Conservation (phyloP, 1,139 yeast species). For the Saccharomyces hybrid region DNA sequence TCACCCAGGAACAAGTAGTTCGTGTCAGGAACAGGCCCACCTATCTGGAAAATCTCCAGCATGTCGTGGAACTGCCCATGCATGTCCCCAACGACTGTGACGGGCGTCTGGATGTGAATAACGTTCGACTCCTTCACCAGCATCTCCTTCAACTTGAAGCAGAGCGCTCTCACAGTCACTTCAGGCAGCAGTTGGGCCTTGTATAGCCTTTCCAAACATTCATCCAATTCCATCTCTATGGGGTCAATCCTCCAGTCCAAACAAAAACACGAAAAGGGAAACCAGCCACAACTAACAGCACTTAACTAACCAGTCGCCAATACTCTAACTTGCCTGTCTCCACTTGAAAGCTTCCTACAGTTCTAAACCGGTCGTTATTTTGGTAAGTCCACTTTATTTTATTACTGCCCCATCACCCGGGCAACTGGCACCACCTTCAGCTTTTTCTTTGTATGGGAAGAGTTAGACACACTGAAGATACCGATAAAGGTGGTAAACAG, state of each 20-base stretch:
- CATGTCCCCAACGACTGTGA: slow-evolving; percentile 96
- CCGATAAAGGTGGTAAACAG: background rate
- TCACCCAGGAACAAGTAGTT: slow-evolving; percentile 90
- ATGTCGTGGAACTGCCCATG: slow-evolving; percentile 96
- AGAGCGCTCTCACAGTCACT: slow-evolving; percentile 55
- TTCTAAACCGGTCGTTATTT: background rate
- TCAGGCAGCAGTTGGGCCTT: slow-evolving; percentile 61
- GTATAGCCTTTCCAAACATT: slow-evolving; percentile 58
- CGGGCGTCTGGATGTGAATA: slow-evolving; percentile 74
- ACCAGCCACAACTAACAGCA: background rate
- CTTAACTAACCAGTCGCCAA: background rate
- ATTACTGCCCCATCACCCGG: background rate
- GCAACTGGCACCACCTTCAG: background rate
- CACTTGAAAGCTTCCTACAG: background rate
- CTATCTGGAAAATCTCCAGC: slow-evolving; percentile 78
- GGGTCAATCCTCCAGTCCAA: background rate
- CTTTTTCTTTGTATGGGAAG: background rate
- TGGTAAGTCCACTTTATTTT: background rate
- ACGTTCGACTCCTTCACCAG: slow-evolving; percentile 78
- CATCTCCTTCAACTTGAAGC: slow-evolving; percentile 65
- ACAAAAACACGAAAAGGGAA: background rate
- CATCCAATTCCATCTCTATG: slow-evolving; percentile 44
- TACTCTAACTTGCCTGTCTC: no score
- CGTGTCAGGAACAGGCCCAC: slow-evolving; percentile 89
- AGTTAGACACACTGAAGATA: background rate